A percentile compares a stretch with the other conserved stretches of the same genome.
Evolutionary conservation across 176 grass and related monocot genomes (phyloP).

Genomic region (Rhynchospora tenuis): DNA sequence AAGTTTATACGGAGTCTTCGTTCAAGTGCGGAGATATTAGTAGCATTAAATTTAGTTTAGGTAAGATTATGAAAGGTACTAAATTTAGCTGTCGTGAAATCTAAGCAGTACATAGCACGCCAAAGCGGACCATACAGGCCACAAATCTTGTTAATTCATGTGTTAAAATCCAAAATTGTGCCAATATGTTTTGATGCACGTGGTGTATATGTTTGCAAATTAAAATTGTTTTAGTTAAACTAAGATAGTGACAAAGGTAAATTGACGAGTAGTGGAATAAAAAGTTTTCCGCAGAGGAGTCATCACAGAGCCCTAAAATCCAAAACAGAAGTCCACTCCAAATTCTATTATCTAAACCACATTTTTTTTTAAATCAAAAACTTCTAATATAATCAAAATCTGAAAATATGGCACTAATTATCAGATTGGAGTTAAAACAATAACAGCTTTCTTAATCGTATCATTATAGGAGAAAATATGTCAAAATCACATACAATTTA

Average conservation of each 20-base stretch:
- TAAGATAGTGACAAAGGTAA: neutral
- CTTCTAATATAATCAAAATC: neutral
- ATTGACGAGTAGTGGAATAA: neutral
- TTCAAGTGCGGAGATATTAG: neutral
- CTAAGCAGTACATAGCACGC: neutral
- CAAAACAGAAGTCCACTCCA: neutral
- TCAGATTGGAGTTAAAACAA: neutral
- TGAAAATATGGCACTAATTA: neutral
- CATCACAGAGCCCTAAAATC: neutral
- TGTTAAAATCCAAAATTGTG: neutral
- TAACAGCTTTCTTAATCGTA: neutral
- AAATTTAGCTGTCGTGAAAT: neutral
- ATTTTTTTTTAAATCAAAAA: neutral
- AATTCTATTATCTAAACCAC: neutral
- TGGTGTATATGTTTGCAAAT: neutral
- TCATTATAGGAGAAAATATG: neutral
- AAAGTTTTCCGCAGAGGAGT: neutral
- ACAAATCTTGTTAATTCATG: neutral
- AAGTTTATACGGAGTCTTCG: neutral
- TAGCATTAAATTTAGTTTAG: neutral
- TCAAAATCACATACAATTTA: conserved; percentile 10
- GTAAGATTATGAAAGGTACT: neutral
- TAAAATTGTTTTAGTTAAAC: neutral
- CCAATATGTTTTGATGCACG: neutral
- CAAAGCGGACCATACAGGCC: neutral